These are phyloP conservation scores for Vitis rupestris DNA, from an alignment of 164 flowering plant species.

Conservation along the genomic window DNA sequence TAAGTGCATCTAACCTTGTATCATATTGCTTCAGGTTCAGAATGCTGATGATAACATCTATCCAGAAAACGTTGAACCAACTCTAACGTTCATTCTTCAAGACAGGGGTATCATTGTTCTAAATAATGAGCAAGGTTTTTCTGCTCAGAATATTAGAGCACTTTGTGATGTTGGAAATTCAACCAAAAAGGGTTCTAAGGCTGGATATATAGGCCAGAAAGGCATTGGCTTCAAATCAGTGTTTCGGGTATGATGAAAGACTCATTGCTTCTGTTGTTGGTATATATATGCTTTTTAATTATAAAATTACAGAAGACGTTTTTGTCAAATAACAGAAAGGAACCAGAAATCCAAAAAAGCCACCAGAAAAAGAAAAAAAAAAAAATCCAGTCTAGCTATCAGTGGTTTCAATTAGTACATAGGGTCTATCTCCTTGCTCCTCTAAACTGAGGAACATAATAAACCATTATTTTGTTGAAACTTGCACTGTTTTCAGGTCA, in stretches of 20 bases:
- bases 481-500: background rate
- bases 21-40: slow-evolving; percentile 63
- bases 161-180: slow-evolving; percentile 98
- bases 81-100: slow-evolving; percentile 77
- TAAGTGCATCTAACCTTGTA: background rate
- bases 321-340: background rate
- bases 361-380: background rate
- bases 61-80: slow-evolving; percentile 69
- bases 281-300: background rate
- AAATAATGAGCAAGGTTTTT: slow-evolving; percentile 88
- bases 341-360: background rate
- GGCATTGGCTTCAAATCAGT: slow-evolving; percentile 99
- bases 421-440: background rate
- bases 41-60: slow-evolving; percentile 97
- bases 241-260: slow-evolving; percentile 64
- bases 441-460: background rate
- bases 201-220: slow-evolving; percentile 94
- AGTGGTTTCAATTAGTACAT: background rate
- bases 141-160: slow-evolving; percentile 81
- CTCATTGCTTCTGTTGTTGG: background rate
- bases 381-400: background rate
- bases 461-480: too few relatives aligned
- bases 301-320: background rate
- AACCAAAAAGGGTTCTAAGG: slow-evolving; percentile 70
- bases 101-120: slow-evolving; percentile 63